Evolutionary conservation across 495 filamentous ascomycete genomes (phyloP).

Genomic region (Aspergillus ostianus): DNA sequence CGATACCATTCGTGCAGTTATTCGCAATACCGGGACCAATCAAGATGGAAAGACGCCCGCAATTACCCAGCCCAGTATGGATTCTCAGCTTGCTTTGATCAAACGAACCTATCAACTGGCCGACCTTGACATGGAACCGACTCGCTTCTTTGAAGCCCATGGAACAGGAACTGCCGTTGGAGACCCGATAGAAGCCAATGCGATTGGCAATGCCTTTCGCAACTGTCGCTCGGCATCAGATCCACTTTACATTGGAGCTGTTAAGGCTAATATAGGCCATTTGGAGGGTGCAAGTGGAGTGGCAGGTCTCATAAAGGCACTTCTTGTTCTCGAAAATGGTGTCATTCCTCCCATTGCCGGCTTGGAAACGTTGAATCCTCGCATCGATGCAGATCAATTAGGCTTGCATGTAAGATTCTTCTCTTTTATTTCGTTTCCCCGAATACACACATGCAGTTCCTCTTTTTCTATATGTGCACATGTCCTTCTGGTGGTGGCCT

Average conservation of each 20-base stretch:
- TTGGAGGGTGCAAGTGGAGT: conserved; percentile 1
- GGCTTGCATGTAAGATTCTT: too few species aligned
- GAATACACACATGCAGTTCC: too few species aligned
- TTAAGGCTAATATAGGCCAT: conserved; percentile 33
- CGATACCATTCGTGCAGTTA: conserved; percentile 45
- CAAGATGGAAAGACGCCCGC: conserved; percentile 54
- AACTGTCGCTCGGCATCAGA: conserved; percentile 15
- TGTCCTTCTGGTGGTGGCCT: too few species aligned
- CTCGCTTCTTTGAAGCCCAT: conserved; percentile 49
- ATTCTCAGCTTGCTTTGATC: conserved; percentile 42
- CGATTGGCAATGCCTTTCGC: conserved; percentile 26
- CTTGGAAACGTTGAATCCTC: not conserved
- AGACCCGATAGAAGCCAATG: conserved; percentile 46
- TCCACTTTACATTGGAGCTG: conserved; percentile 24
- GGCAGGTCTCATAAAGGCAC: conserved; percentile 36
- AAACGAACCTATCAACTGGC: conserved; percentile 36
- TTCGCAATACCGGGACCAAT: conserved; percentile 32
- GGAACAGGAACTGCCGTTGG: conserved; percentile 48
- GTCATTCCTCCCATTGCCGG: not conserved
- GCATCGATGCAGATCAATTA: too few species aligned
- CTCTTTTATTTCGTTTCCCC: too few species aligned
- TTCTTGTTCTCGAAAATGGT: conserved; percentile 33
- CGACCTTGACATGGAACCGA: conserved; percentile 32
- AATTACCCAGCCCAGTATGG: conserved; percentile 40
- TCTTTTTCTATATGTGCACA: too few species aligned